Base-by-base conservation (phyloP, 2,329 filamentous ascomycete genomes). In the Talaromyces islandicus region DNA sequence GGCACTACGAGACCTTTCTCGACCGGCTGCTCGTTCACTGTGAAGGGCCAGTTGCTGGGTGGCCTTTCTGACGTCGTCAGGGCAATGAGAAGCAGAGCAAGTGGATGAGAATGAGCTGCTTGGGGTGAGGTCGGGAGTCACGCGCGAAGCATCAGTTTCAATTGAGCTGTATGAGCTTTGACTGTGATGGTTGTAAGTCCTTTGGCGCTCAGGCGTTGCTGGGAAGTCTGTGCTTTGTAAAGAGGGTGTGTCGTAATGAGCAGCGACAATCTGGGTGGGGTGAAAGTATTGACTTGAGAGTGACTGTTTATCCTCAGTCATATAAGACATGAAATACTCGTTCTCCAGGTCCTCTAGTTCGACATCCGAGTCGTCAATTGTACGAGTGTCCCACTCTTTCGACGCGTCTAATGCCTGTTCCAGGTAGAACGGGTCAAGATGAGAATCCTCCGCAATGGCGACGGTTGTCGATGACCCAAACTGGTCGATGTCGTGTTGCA, bases 31-130 rank as follows among this genome's bases (percentile, higher is more conserved):
- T 12, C 35, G 25, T 65, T 54, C 29, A 9, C 32, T 65, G 63
- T 70, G 66, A 1, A 67, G 60, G n/a, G 68, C 68, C 0, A 71
- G 62, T 48, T 72, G 68, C 51, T 72, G 66, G 0, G 70, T 69
- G 1, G 68, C 67, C 25, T 65, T 67, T 5, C 71, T 51, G 2
- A 70, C 65, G 0, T 64, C 64, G 43, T 73, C 68, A 0, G 70
- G 68, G 48, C 71, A 71, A 5, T 68, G 62, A 0, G 69, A 64
- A 17, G 68, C 65, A 7, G 72, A 73, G 56, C 73, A 71, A 6
- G 68, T 66, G 1, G 73, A 75, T 25, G 73, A 76, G 62, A 75
- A 75, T 1, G 73, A 76, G 60, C 69, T 75, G 63, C 72, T 75
- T 0, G 73, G 73, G 0, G 73, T 76, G 38, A 76, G 62, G 38